phyloP scores from a whole-genome alignment of 805 yeast genomes.

The Alloascoidea africana region DNA sequence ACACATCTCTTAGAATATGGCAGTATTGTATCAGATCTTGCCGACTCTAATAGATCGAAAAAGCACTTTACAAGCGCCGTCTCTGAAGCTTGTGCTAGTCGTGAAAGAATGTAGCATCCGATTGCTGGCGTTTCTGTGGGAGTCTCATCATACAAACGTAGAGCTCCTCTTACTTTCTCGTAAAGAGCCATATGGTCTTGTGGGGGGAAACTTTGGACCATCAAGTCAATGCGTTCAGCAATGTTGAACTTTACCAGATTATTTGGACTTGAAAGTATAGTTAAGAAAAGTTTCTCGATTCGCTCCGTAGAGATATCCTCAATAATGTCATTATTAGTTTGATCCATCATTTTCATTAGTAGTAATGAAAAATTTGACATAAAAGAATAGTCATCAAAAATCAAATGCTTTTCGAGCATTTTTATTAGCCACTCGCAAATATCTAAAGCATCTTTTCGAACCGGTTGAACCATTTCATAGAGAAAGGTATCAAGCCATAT shows the following conservation, averaged over 20 bases:
- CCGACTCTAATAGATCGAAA: conserved; percentile 1
- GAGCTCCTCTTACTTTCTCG: conserved; percentile 1
- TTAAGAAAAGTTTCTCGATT: background rate
- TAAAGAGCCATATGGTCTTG: background rate
- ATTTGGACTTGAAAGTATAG: background rate
- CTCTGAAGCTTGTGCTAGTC: background rate
- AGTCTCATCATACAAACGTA: background rate
- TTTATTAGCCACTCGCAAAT: background rate
- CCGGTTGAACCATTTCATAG: background rate
- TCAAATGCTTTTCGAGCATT: background rate
- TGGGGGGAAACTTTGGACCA: background rate
- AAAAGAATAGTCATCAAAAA: background rate
- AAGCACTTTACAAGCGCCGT: background rate
- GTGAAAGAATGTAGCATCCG: background rate
- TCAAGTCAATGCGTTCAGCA: background rate
- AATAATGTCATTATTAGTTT: background rate
- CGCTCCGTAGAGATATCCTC: background rate
- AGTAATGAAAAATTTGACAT: background rate
- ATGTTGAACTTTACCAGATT: background rate
- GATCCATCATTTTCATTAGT: background rate
- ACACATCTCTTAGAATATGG: background rate
- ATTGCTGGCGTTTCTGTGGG: background rate
- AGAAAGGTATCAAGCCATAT: background rate
- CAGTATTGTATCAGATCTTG: background rate
- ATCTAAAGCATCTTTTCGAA: conserved; percentile 1